A percentile compares a stretch with the other conserved stretches of the same genome.
Evolutionary conservation across 495 filamentous ascomycete species (phyloP).

Genomic region (Daldinia childiae): DNA sequence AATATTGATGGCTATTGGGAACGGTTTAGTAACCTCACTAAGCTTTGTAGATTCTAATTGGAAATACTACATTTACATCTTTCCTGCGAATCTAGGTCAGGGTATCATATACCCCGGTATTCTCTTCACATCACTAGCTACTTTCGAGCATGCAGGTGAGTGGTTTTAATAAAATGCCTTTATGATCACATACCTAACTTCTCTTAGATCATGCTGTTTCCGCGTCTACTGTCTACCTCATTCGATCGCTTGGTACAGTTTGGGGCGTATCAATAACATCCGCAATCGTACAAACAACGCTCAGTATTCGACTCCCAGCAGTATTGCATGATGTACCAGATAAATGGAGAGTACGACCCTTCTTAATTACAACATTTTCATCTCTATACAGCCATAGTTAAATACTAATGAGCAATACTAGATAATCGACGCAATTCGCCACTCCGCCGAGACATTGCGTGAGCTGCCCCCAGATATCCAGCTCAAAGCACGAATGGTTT

Average conservation of each 20-base stretch:
- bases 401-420: constrained; percentile 37
- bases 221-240: constrained; percentile 69
- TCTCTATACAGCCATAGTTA: constrained; percentile 35
- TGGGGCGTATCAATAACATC: constrained; percentile 72
- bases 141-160: constrained; percentile 69
- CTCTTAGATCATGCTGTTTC: constrained; percentile 69
- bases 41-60: constrained; percentile 66
- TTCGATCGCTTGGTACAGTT: constrained; percentile 70
- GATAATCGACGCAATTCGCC: constrained; percentile 69
- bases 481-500: constrained; percentile 66
- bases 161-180: background rate
- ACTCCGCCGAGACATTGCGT: constrained; percentile 65
- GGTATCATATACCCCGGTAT: constrained; percentile 71
- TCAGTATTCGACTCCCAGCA: constrained; percentile 63
- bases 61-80: constrained; percentile 71
- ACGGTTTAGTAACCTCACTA: constrained; percentile 63
- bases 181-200: background rate
- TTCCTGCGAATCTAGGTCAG: constrained; percentile 71
- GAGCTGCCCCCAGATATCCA: constrained; percentile 67
- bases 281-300: constrained; percentile 70
- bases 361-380: constrained; percentile 31
- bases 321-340: constrained; percentile 70
- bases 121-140: constrained; percentile 69
- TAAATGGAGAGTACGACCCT: constrained; percentile 70
- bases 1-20: constrained; percentile 68